These are phyloP conservation scores for Lactifluus pinguis DNA, from an alignment of 768 basidiomycete species.

Conservation along the genomic window DNA sequence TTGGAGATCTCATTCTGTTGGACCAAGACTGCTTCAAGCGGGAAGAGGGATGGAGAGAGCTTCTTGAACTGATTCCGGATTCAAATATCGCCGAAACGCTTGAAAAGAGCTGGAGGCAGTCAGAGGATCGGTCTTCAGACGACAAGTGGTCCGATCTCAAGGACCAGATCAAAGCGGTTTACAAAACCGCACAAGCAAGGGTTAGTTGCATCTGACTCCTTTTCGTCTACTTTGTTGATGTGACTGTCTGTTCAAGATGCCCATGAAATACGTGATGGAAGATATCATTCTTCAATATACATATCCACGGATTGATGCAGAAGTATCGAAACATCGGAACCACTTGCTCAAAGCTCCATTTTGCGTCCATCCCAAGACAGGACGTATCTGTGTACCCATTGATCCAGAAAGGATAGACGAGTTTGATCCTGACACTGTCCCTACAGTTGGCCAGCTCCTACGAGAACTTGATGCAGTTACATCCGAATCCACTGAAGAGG, in stretches of 20 bases:
- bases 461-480: constrained; percentile 54
- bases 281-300: constrained; percentile 91
- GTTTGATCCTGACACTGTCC: constrained; percentile 81
- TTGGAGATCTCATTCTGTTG: constrained; percentile 56
- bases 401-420: constrained; percentile 64
- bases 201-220: constrained; percentile 24
- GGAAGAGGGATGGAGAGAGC: constrained; percentile 60
- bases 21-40: constrained; percentile 81
- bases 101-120: constrained; percentile 48
- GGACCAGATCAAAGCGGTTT: constrained; percentile 25
- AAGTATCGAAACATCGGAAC: constrained; percentile 95
- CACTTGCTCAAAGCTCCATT: constrained; percentile 97
- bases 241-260: constrained; percentile 22
- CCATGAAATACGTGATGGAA: constrained; percentile 49
- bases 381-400: constrained; percentile 89
- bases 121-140: constrained; percentile 45
- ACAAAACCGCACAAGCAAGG: constrained; percentile 26
- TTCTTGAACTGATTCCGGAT: constrained; percentile 73
- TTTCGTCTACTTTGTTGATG: not conserved
- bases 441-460: constrained; percentile 79
- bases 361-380: constrained; percentile 94
- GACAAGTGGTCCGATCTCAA: constrained; percentile 71
- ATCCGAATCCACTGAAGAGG: constrained; percentile 12
- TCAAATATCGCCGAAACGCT: constrained; percentile 38
- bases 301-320: constrained; percentile 92